Percentiles rank a stretch among this genome's conserved stretches.
Evolutionary conservation across 345 rosid species (phyloP).

Genomic region (Citrus inodora): DNA sequence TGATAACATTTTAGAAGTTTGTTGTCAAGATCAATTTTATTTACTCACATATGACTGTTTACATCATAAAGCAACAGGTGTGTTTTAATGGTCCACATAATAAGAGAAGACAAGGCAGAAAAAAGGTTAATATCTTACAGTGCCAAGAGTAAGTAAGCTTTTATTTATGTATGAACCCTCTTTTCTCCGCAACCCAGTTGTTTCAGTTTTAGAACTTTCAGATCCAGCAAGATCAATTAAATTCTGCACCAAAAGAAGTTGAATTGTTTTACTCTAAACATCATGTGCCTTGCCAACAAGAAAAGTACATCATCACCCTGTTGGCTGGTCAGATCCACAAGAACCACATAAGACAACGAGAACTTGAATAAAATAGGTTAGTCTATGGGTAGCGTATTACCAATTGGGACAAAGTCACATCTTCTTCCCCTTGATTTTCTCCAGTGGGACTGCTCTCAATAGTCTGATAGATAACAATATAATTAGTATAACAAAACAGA

Average conservation of each 20-base stretch:
- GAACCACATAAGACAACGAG: slow-evolving; percentile 11
- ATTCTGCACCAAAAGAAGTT: slow-evolving; percentile 34
- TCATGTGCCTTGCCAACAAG: not conserved
- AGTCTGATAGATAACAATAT: slow-evolving; percentile 32
- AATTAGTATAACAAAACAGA: slow-evolving; percentile 10
- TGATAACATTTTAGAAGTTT: not conserved
- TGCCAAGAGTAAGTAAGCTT: slow-evolving; percentile 74
- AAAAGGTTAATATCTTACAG: slow-evolving; percentile 35
- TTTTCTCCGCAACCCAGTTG: slow-evolving; percentile 68
- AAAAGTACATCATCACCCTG: not conserved
- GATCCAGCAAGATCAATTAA: slow-evolving; percentile 80
- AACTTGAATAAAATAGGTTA: not conserved
- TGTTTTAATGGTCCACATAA: not conserved
- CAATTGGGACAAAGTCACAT: slow-evolving; percentile 63
- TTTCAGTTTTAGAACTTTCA: slow-evolving; percentile 76
- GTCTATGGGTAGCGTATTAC: slow-evolving; percentile 27
- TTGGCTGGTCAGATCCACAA: not conserved
- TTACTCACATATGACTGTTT: not conserved
- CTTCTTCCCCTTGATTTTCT: slow-evolving; percentile 53
- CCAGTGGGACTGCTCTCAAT: slow-evolving; percentile 62
- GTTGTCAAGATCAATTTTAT: not conserved
- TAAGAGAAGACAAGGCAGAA: not conserved
- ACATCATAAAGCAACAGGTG: not conserved
- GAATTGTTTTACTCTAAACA: not conserved
- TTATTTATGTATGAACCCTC: slow-evolving; percentile 77